Evolutionary conservation across 139 green algal genomes (phyloP).

Genomic region (Micractinium conductrix): DNA sequence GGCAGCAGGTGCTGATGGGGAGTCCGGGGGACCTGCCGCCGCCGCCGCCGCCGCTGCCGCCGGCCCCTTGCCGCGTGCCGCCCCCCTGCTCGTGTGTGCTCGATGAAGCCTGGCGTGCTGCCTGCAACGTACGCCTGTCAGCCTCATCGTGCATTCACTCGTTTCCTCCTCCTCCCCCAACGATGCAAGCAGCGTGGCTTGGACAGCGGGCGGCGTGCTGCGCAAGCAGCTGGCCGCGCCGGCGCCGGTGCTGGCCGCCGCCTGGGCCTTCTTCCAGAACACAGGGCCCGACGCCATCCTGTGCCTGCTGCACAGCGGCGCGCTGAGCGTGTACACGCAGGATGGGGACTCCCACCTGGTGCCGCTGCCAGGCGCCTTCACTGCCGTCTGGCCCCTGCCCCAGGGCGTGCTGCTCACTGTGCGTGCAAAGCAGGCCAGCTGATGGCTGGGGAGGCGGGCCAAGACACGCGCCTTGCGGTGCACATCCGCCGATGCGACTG

Average conservation of each 20-base stretch:
- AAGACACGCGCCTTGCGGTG: not conserved
- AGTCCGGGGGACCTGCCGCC: no score
- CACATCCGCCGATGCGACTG: not conserved
- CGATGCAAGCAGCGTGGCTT: slow-evolving; percentile 17
- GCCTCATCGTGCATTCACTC: not conserved
- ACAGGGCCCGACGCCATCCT: slow-evolving; percentile 46
- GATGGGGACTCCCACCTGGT: slow-evolving; percentile 56
- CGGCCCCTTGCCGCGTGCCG: no score
- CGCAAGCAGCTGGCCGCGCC: slow-evolving; percentile 18
- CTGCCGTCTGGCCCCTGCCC: slow-evolving; percentile 53
- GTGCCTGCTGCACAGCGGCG: slow-evolving; percentile 63
- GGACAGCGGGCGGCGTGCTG: slow-evolving; percentile 16
- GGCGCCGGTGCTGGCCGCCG: slow-evolving; percentile 17
- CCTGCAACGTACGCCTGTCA: no score
- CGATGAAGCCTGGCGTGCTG: no score
- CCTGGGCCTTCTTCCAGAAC: slow-evolving; percentile 53
- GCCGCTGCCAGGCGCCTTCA: slow-evolving; percentile 50
- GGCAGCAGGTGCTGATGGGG: slow-evolving; percentile 16
- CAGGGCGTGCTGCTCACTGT: slow-evolving; percentile 68
- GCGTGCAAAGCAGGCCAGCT: no score
- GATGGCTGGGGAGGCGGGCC: no score
- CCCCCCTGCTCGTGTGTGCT: no score
- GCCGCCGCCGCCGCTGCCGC: no score
- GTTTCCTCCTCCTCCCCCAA: not conserved
- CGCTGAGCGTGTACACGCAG: slow-evolving; percentile 50